Evolutionary conservation across 805 yeast species (phyloP), one percentile per base, ranked within the genome.

Genomic region (Saccharomycopsis fibuligera): DNA sequence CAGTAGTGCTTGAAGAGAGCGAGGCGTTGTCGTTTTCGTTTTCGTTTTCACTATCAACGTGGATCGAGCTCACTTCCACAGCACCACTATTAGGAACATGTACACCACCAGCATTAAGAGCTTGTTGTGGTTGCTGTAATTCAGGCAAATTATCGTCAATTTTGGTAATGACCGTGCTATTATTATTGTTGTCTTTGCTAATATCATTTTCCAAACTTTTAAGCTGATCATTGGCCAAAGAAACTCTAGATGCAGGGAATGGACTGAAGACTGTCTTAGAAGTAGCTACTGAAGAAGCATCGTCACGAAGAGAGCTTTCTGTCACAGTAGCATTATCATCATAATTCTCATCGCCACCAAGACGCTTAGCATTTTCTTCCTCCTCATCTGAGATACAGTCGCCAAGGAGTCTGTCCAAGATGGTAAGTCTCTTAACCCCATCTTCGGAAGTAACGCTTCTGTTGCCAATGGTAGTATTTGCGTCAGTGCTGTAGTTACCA

Each of bases 1-100:
- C 35, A 4, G 50, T 50, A 14, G 53, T 37, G 10, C 27, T 25
- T 14, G 53, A 49, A 12, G 51, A 47, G 10, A 50, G 40, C 22
- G 54, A 50, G 12, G 36, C 50, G 39, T 45, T 40, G 27, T 40
- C 35, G 19, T 33, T 33, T 33, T 33, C 37, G 6, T 5, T 10
- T n/a, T n/a, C 50, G 39, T 45, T 40, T 17, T 40, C 35, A n/a
- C n/a, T 33, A 10, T 33, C 37, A 6, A n/a, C 9, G 19, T 33
- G 37, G 17, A 9, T 9, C 6, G 37, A 33, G 12, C 12, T 9
- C 8, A 29, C 31, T 27, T 8, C 31, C 5, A 12, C 37, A 9
- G 19, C 9, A n/a, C 17, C 19, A 12, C 10, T 12, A 12, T 17
- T 25, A 21, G 45, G 27, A n/a, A 16, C 31, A 9, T 40, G n/a